These are phyloP conservation scores for Aspergillus bridgeri DNA, from an alignment of 495 filamentous ascomycete species.

Conservation along the genomic window DNA sequence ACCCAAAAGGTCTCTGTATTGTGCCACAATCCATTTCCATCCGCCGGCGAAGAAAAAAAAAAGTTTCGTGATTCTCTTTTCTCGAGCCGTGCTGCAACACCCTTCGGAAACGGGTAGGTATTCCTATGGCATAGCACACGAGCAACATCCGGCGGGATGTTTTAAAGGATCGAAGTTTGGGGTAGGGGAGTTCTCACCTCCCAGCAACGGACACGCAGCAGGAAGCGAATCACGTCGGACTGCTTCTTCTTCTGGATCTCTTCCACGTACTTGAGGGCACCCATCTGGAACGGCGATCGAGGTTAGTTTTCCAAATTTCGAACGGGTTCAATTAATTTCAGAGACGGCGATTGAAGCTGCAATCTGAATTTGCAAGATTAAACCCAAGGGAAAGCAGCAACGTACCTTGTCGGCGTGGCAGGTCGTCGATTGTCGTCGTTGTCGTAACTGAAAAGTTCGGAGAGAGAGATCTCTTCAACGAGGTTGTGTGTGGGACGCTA, in stretches of 20 bases:
- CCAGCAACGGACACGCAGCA: conserved; percentile 99
- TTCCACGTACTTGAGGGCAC: conserved; percentile 98
- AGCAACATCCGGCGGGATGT: conserved; percentile 44
- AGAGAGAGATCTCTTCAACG: conserved; percentile 32
- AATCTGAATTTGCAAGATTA: neutral
- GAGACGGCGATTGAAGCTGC: neutral
- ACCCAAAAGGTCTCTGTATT: conserved; percentile 23
- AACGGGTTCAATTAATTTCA: neutral
- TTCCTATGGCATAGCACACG: conserved; percentile 44
- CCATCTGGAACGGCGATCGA: conserved; percentile 54
- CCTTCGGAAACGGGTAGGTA: conserved; percentile 26
- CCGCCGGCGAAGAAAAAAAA: conserved; percentile 36
- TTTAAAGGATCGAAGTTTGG: conserved; percentile 45
- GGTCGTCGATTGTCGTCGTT: conserved; percentile 50
- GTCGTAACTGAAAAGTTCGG: conserved; percentile 43
- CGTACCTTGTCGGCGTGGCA: conserved; percentile 52
- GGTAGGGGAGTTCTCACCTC: conserved; percentile 74
- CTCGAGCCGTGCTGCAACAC: conserved; percentile 38
- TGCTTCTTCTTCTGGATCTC: conserved; percentile 99
- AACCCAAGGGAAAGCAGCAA: conserved; percentile 2
- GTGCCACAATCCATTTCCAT: conserved; percentile 43
- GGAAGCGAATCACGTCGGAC: conserved; percentile 97
- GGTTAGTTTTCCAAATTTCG: conserved; percentile 10
- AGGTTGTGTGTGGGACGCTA: conserved; percentile 49
- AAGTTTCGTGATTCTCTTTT: conserved; percentile 18